Conservation (phyloP, 2,329 filamentous ascomycete genomes). For the Nothophoma quercina region DNA sequence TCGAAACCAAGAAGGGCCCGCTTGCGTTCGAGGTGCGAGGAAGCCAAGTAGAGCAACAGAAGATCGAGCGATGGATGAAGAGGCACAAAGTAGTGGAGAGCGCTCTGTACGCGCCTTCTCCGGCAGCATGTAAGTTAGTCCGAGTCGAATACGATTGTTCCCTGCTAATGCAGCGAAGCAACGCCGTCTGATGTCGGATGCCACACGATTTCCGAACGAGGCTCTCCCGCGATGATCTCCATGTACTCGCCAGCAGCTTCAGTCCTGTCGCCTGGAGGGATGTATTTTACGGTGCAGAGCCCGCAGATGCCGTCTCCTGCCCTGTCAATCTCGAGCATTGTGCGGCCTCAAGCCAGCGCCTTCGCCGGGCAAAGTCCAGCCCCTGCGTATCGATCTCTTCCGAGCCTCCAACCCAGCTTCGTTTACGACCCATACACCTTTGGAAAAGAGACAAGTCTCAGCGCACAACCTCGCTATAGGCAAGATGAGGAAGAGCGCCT, state of each 20-base stretch:
- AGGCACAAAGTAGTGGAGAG: conserved; percentile 21
- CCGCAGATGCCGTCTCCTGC: too few relatives aligned
- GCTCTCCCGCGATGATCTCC: conserved; percentile 9
- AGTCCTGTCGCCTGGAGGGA: neutral
- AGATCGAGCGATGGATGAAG: conserved; percentile 35
- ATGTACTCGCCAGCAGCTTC: conserved; percentile 12
- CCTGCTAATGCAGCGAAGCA: conserved; percentile 22
- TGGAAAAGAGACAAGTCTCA: too few relatives aligned
- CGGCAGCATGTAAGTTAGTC: conserved; percentile 28
- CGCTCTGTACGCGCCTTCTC: conserved; percentile 24
- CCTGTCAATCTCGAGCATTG: too few relatives aligned
- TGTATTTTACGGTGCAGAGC: too few relatives aligned
- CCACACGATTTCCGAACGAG: conserved; percentile 24
- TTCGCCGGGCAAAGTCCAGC: too few relatives aligned
- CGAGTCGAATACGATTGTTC: too few relatives aligned
- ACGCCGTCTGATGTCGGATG: conserved; percentile 29
- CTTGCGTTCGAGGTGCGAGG: conserved; percentile 26
- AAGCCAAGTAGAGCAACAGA: conserved; percentile 23
- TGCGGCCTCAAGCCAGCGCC: too few relatives aligned
- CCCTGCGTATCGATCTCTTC: too few relatives aligned
- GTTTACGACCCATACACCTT: too few relatives aligned
- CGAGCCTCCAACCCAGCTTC: too few relatives aligned
- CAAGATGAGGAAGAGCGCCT: too few relatives aligned
- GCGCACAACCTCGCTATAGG: too few relatives aligned
- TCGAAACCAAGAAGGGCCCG: conserved; percentile 22